Conservation (phyloP, 1,284 basidiomycete genomes). For the Cutaneotrichosporon sp. region DNA sequence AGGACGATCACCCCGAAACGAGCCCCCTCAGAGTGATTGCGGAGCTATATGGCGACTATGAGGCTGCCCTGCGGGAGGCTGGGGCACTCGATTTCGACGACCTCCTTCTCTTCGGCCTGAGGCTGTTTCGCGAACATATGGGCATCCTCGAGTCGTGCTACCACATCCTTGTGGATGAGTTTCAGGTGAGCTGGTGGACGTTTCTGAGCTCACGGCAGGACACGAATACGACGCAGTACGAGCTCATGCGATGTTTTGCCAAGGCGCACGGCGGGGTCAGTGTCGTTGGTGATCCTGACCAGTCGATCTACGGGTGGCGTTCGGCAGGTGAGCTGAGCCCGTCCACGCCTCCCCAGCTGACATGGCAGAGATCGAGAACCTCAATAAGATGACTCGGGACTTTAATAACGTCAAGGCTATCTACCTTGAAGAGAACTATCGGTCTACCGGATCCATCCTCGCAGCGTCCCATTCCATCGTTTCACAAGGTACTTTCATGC, state of each 20-base stretch:
- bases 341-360: background rate
- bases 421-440: constrained; percentile 80
- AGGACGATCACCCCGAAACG: constrained; percentile 26
- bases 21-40: constrained; percentile 37
- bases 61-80: constrained; percentile 57
- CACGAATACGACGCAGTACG: constrained; percentile 80
- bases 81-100: constrained; percentile 89
- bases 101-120: constrained; percentile 70
- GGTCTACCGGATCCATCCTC: constrained; percentile 75
- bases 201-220: constrained; percentile 55
- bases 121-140: constrained; percentile 60
- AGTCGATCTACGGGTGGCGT: constrained; percentile 89
- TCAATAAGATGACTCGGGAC: constrained; percentile 70
- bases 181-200: constrained; percentile 53
- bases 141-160: constrained; percentile 60
- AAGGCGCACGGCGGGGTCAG: constrained; percentile 59
- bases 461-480: constrained; percentile 72
- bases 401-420: constrained; percentile 65
- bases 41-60: constrained; percentile 65
- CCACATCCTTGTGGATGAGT: constrained; percentile 86
- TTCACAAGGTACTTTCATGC: constrained; percentile 59
- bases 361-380: constrained; percentile 61
- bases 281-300: constrained; percentile 88
- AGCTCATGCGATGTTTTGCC: constrained; percentile 72
- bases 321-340: constrained; percentile 55